A percentile compares a stretch with the other conserved stretches of the same genome.
These are phyloP conservation scores for Pilaira anomala DNA, from an alignment of 192 early-diverging fungal species.

Conservation along the genomic window DNA sequence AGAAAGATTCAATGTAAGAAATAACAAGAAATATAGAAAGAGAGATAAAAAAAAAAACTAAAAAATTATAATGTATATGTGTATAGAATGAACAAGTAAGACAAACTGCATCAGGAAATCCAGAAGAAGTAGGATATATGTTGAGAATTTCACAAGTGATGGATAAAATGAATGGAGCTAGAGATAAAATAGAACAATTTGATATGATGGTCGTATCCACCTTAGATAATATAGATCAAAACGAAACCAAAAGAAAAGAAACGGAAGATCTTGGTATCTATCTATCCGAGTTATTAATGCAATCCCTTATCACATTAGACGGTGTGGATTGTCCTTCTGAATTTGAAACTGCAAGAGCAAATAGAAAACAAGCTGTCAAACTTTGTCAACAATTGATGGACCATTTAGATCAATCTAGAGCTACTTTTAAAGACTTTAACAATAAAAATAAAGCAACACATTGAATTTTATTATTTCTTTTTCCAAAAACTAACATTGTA, in stretches of 20 bases:
- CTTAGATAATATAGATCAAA: slow-evolving; percentile 31
- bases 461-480: neutral
- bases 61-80: neutral
- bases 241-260: slow-evolving; percentile 50
- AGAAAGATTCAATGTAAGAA: slow-evolving; percentile 55
- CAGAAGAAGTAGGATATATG: slow-evolving; percentile 52
- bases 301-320: slow-evolving; percentile 74
- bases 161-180: slow-evolving; percentile 33
- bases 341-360: slow-evolving; percentile 66
- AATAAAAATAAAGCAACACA: neutral
- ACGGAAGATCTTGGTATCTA: slow-evolving; percentile 63
- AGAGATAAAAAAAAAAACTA: no score
- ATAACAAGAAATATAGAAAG: no score
- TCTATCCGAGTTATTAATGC: slow-evolving; percentile 73
- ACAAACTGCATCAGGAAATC: slow-evolving; percentile 45
- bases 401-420: slow-evolving; percentile 67
- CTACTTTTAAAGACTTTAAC: slow-evolving; percentile 2
- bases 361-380: slow-evolving; percentile 70
- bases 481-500: no score
- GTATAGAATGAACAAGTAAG: slow-evolving; percentile 37
- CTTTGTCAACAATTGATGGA: slow-evolving; percentile 73
- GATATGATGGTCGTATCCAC: slow-evolving; percentile 26
- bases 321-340: slow-evolving; percentile 65
- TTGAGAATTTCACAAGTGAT: slow-evolving; percentile 39
- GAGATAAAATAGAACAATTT: slow-evolving; percentile 46